Evolutionary conservation across 2,329 filamentous ascomycete genomes (phyloP), one percentile per base, ranked within the genome.

Genomic region (Aspergillus melleus): DNA sequence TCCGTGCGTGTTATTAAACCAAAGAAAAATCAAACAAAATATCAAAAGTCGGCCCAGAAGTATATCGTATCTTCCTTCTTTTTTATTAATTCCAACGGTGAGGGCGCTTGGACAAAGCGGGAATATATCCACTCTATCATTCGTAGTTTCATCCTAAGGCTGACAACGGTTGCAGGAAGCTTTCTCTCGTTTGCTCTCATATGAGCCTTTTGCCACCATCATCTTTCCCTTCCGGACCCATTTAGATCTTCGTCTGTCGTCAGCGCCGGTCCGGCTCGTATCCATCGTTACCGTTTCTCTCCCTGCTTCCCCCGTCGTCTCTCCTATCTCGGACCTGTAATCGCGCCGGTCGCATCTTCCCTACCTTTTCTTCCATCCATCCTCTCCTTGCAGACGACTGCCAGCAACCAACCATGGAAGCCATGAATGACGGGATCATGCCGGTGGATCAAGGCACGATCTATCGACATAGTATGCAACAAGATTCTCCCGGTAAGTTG

Each of bases 391-490:
- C 44, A 49, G 26, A n/a, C 16, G 22, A 22, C 19, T 54, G 42
- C 29, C 36, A 42, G 36, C 36, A 42, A 50, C 30, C 57, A 50
- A 64, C 44, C 55, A 73, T 73, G 71, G 64, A 70, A 59, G 60
- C 66, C 10, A 57, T 67, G 22, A 68, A 64, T 51, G 69, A 68
- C 49, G 69, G 69, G 59, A 66, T 66, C 9, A 67, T 71, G 59
- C 66, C 70, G 3, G 61, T 72, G 62, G 68, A 73, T 16, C 62
- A 66, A 20, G 65, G 59, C 10, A 53, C 57, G 12, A 54, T 61
- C 22, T 55, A 66, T 59, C 59, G 63, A 9, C 61, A 66, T 26
- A 62, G 53, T 29, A 52, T 63, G 42, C 56, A 50, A 12, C 62
- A 62, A 11, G 60, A 55, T 24, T 54, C 49, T 32, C 32, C 49